Percentiles rank a stretch among this genome's conserved stretches.
phyloP scores from a whole-genome alignment of 2,329 filamentous ascomycete species.

The Trichoderma endophyticum region DNA sequence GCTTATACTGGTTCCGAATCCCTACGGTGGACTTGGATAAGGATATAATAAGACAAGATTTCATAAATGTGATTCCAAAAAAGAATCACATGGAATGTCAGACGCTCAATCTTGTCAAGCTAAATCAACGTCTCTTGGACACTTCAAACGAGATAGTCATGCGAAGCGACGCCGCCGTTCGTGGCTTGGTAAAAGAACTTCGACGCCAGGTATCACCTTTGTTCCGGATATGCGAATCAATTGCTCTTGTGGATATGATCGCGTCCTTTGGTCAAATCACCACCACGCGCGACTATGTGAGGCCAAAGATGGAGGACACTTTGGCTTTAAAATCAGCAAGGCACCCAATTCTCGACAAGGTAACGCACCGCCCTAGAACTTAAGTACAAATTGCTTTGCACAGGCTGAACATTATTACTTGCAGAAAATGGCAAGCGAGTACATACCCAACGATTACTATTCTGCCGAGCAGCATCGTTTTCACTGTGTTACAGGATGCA shows the following conservation, averaged over 20 bases:
- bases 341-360: constrained; percentile 76
- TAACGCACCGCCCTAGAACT: constrained; percentile 22
- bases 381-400: neutral
- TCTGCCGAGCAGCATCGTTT: constrained; percentile 77
- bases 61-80: constrained; percentile 74
- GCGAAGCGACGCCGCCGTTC: constrained; percentile 75
- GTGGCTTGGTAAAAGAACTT: constrained; percentile 69
- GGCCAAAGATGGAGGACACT: constrained; percentile 65
- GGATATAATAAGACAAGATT: constrained; percentile 51
- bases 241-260: constrained; percentile 86
- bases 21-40: constrained; percentile 60
- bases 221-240: constrained; percentile 81
- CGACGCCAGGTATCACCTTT: constrained; percentile 67
- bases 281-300: constrained; percentile 56
- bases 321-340: constrained; percentile 71
- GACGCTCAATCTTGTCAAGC: constrained; percentile 77
- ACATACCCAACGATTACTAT: constrained; percentile 88
- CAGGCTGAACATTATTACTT: neutral
- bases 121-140: constrained; percentile 73
- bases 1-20: constrained; percentile 77
- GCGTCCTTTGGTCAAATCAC: constrained; percentile 71
- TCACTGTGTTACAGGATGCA: constrained; percentile 91
- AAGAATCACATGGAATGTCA: constrained; percentile 82
- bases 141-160: constrained; percentile 80
- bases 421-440: constrained; percentile 61